These are phyloP conservation scores for Limonium bicolor DNA, from an alignment of 148 eudicot genomes.

Conservation along the genomic window DNA sequence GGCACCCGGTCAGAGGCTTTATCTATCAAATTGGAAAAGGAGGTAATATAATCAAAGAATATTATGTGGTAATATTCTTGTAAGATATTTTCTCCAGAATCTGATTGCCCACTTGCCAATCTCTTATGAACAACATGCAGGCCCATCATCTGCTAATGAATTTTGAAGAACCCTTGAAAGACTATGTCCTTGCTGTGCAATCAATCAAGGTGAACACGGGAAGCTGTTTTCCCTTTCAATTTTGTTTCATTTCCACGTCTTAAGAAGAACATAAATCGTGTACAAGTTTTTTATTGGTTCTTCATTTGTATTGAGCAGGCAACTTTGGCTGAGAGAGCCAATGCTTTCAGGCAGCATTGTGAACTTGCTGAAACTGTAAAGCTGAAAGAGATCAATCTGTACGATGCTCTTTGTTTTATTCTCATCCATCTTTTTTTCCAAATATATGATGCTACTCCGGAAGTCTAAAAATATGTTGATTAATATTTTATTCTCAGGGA, in stretches of 20 bases:
- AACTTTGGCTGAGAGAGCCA: conserved; percentile 81
- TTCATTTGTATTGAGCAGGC: conserved; percentile 37
- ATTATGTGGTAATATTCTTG: no score
- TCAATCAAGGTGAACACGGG: conserved; percentile 83
- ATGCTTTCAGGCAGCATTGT: conserved; percentile 80
- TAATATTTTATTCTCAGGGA: conserved; percentile 28
- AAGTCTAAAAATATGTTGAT: neutral
- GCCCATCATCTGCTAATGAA: conserved; percentile 83
- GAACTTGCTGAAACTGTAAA: conserved; percentile 83
- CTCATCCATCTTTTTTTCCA: neutral
- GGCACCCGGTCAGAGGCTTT: conserved; percentile 71
- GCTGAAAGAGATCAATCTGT: conserved; percentile 92
- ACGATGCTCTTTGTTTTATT: conserved; percentile 13
- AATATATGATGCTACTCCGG: neutral
- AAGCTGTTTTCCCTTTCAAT: no score
- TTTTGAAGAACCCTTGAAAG: conserved; percentile 96
- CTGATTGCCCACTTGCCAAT: no score
- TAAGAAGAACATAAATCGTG: no score
- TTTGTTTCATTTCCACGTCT: no score
- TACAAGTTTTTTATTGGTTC: conserved; percentile 7
- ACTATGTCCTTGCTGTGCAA: conserved; percentile 92
- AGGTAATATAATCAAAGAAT: conserved; percentile 22
- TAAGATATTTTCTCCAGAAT: no score
- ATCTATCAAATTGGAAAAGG: conserved; percentile 64
- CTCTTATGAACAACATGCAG: no score